Evolutionary conservation across 75 land plant species (phyloP), one percentile per base, ranked within the genome.

Genomic region (Cryptomeria japonica): DNA sequence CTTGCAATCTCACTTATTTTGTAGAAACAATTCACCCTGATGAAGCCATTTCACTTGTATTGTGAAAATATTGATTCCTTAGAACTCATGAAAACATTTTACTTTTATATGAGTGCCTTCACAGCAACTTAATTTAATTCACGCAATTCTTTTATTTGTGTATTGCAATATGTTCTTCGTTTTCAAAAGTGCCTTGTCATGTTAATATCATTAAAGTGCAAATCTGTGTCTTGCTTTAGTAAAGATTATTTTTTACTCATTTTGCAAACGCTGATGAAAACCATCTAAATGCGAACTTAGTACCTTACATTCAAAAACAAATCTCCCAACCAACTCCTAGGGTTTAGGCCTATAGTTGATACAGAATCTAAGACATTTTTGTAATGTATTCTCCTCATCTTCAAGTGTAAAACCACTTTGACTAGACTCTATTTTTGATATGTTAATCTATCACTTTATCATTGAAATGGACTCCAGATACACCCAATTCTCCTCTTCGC

Each of bases 141-240:
- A n/a, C n/a, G n/a, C n/a, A n/a, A n/a, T n/a, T n/a, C n/a, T n/a
- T n/a, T n/a, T n/a, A n/a, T n/a, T n/a, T n/a, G n/a, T n/a, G n/a
- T n/a, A n/a, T n/a, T n/a, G n/a, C n/a, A n/a, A n/a, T n/a, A n/a
- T n/a, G n/a, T n/a, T n/a, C n/a, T n/a, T n/a, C n/a, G n/a, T n/a
- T n/a, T n/a, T n/a, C n/a, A n/a, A n/a, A n/a, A n/a, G n/a, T n/a
- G n/a, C n/a, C n/a, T n/a, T n/a, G n/a, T n/a, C 99, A 91, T 93
- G 88, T 95, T 95, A 51, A 97, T 88, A 87, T 97, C 97, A 86
- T 94, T 93, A 58, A 94, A 44, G 87, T 97, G 96, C 88, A 97
- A 88, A 55, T 92, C 86, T 15, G 93, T 86, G 55, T 95, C 94
- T 86, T 95, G 92, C 80, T 91, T 91, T 46, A 87, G 87, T 34